These are phyloP conservation scores for Sicyos baderoa DNA, from an alignment of 306 rosid species.

Conservation along the genomic window DNA sequence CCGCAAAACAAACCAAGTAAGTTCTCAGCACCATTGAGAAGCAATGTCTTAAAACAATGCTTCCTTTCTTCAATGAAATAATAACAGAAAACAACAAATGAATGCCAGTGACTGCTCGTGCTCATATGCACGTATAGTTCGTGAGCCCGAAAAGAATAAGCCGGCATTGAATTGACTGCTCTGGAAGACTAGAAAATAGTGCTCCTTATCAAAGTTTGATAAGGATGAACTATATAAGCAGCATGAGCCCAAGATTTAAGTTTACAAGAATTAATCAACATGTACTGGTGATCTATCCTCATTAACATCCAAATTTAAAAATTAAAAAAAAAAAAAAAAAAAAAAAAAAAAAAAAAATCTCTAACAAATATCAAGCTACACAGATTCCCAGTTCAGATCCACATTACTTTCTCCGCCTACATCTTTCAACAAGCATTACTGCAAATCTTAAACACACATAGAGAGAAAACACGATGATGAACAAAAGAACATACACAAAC, in stretches of 20 bases:
- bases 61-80: background rate
- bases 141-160: background rate
- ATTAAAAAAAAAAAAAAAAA: background rate
- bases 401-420: background rate
- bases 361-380: background rate
- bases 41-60: background rate
- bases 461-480: background rate
- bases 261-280: constrained; percentile 5
- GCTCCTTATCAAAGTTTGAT: background rate
- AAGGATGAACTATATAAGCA: background rate
- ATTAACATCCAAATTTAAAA: background rate
- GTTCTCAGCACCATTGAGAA: background rate
- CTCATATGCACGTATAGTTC: background rate
- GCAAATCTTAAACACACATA: background rate
- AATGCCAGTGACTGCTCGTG: background rate
- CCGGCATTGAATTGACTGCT: constrained; percentile 1
- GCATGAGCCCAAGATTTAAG: too few species aligned
- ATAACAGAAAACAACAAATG: background rate
- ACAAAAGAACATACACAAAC: background rate
- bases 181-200: background rate
- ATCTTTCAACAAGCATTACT: background rate
- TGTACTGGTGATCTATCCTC: background rate
- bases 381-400: background rate
- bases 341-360: too few species aligned
- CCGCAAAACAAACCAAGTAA: too few species aligned